Base-by-base conservation (phyloP, 2,329 filamentous ascomycete species). In the Curvularia hawaiiensis region DNA sequence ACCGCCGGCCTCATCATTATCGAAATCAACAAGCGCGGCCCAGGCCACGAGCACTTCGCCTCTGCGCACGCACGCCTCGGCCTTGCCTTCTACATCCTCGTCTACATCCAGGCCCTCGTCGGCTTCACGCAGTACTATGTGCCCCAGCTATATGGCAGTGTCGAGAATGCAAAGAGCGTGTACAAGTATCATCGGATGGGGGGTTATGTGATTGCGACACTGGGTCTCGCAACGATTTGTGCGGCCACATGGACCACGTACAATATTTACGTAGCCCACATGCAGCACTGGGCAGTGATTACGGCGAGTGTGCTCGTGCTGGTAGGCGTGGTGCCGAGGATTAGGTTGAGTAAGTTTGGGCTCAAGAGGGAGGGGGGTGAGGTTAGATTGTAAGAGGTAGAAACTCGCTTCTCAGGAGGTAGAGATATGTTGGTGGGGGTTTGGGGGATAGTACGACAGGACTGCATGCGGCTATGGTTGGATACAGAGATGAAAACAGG, bases 181-280 rank as follows among this genome's bases (percentile, higher is more conserved):
- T 98, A 94, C 83, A 97, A 96, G 78, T 97, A 93, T 69, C 95
- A 98, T 75, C 86, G 94, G 30, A 78, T 84, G 52, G 84, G 82
- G 22, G 95, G 94, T 2, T 98, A 99, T 73, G 64, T 86, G 8
- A 79, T 93, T 57, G 78, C 94, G 52, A 70, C 88, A 50, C 69
- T 96, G 67, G 82, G 94, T 60, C 78, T 96, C 60, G 86, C 85
- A 10, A 95, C 93, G 0, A 84, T 96, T 39, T 80, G 84, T 48
- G 88, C 89, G 24, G 91, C 93, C 1, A 91, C 88, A 3, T 83
- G 88, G 78, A 97, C 94, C 1, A 82, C 84, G 33, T 97, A 89
- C 76, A 92, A 89, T 69, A 73, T 84, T 61, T 84, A 82, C 24
- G 84, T 89, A 1, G 77, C 95, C 55, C 81, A 87, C 61, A 87